Evolutionary conservation across 495 filamentous ascomycete species (phyloP), one percentile per base, ranked within the genome.

Genomic region (Parathielavia appendiculata): DNA sequence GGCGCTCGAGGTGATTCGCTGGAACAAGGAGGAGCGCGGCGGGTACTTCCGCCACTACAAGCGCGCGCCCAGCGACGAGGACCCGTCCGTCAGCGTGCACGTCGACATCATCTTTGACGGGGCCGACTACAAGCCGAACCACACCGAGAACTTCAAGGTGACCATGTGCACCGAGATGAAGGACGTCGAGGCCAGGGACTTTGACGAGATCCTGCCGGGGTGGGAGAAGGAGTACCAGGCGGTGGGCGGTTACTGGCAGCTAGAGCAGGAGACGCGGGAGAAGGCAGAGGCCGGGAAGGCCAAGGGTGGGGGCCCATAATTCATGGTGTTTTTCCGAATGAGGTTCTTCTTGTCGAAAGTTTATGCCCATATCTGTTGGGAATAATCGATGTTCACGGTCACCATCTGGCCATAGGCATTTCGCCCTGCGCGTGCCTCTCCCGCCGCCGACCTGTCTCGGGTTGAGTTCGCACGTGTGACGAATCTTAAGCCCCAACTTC

Each of bases 21-120:
- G 55, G 55, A 58, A 58, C 45, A 34, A 17, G 22, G 55, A 51
- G 36, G 14, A 32, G 20, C 22, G 11, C 13, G 55, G 55, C 13
- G 55, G 46, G 34, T 58, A 58, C 17, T 58, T 23, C 35, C 55
- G 46, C 35, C 46, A 58, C 23, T 58, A 51, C 34, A 58, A 58
- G 46, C 45, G 55, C 20, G 36, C 55, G 20, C 8, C 22, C 2
- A 20, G 20, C 22, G 55, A 58, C 36, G 55, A 58, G 47, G 40
- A 51, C 20, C 46, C 55, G 5, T 8, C 26, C 1, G n/a, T 20
- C 14, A 49, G n/a, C 14, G 45, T 46, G 43, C 30, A 36, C 26
- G 43, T 48, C 30, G n/a, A 14, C 3, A 56, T 56, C 26, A 48
- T 36, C n/a, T 56, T 17, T 7, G 54, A 56, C 22, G 9, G 7